Evolutionary conservation across 371 early-diverging fungal species (phyloP), one percentile per base, ranked within the genome.

Genomic region (Circinella minor): DNA sequence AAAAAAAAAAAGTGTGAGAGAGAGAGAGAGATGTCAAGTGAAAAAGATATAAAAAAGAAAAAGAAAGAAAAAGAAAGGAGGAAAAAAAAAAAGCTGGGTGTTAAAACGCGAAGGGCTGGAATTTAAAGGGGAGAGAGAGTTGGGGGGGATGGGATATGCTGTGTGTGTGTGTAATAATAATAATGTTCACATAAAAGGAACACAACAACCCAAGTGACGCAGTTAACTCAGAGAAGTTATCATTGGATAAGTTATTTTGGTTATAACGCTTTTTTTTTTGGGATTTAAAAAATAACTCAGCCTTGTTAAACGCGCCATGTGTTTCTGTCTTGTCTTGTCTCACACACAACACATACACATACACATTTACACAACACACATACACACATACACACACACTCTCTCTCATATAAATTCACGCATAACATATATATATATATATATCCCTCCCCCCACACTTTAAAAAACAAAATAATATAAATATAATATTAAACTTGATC

Each of bases 61-160:
- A 74, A 72, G 61, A 60, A 66, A 66, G 47, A 68, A 38, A 65
- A 54, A 65, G 55, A 65, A 75, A 69, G 63, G 62, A 65, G 71
- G 63, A 72, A 70, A 67, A 64, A 65, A 65, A 71, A 66, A 66
- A 70, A 70, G 54, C 65, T 43, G 43, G 65, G 69, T 27, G 27
- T 64, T 36, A 65, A 43, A 65, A 70, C 65, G 70, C 70, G 70
- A 65, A 65, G 47, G 70, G 57, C 57, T 55, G 63, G 66, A 70
- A 61, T 70, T 70, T 70, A 70, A 70, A 70, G 65, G 65, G 36
- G 39, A 11, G 43, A 43, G 43, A 43, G 43, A 2, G 0, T 27
- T 27, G 27, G 27, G 27, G 27, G 27, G 27, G 27, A 2, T 27
- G 27, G 27, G 27, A 27, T 27, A 27, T 27, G 27, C 1, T 27